A percentile compares a stretch with the other conserved stretches of the same genome.
Evolutionary conservation across 495 filamentous ascomycete genomes (phyloP).

Genomic region (Penicillium waksmanii): DNA sequence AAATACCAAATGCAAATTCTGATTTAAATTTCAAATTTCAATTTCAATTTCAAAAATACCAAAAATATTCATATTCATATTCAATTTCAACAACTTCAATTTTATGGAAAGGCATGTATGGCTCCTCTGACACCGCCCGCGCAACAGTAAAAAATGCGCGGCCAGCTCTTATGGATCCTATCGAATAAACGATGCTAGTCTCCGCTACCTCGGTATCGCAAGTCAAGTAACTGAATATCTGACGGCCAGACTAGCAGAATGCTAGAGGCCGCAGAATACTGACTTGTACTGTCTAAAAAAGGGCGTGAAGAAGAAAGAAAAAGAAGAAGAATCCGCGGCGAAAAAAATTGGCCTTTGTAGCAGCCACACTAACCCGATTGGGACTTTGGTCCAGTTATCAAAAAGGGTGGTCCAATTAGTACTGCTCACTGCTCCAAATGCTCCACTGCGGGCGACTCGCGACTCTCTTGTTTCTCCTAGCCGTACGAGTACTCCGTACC

Average conservation of each 20-base stretch:
- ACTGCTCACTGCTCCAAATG: slow-evolving; percentile 4
- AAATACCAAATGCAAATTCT: slow-evolving; percentile 14
- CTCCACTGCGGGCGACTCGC: slow-evolving; percentile 19
- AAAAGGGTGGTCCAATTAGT: too few relatives aligned
- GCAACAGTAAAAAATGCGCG: slow-evolving; percentile 72
- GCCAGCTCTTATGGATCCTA: slow-evolving; percentile 87
- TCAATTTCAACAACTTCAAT: slow-evolving; percentile 11
- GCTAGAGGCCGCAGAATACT: slow-evolving; percentile 64
- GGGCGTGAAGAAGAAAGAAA: slow-evolving; percentile 63
- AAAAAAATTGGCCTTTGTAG: slow-evolving; percentile 17
- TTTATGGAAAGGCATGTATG: slow-evolving; percentile 55
- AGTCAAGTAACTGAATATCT: slow-evolving; percentile 64
- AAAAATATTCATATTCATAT: slow-evolving; percentile 5
- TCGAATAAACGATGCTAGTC: slow-evolving; percentile 56
- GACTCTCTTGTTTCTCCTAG: too few relatives aligned
- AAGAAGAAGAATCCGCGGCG: slow-evolving; percentile 28
- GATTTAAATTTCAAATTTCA: neutral
- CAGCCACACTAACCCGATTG: slow-evolving; percentile 39
- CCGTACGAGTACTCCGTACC: too few relatives aligned
- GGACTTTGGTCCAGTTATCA: slow-evolving; percentile 7
- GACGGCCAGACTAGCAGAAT: slow-evolving; percentile 67
- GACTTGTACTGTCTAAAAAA: slow-evolving; percentile 86
- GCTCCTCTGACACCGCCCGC: slow-evolving; percentile 90
- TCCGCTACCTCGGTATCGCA: slow-evolving; percentile 85
- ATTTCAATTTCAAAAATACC: neutral